Conservation (phyloP, 2,329 filamentous ascomycete species). For the Lachnellula subtilissima region DNA sequence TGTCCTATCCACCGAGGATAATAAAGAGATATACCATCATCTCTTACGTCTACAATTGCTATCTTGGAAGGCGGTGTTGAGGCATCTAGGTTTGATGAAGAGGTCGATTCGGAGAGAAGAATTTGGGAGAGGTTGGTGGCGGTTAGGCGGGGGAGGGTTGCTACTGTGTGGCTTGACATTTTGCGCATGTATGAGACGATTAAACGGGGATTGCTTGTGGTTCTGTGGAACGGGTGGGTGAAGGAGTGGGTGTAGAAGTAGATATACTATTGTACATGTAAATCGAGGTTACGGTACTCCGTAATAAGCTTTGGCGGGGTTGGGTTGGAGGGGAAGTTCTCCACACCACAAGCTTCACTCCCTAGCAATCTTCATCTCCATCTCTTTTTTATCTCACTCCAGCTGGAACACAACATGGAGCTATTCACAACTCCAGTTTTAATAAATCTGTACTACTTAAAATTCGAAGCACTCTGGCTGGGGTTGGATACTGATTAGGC, state of each 20-base stretch:
- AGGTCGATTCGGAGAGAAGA: conserved; percentile 20
- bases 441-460: too few relatives aligned
- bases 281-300: too few relatives aligned
- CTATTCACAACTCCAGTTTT: too few relatives aligned
- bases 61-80: conserved; percentile 36
- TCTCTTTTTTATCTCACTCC: too few relatives aligned
- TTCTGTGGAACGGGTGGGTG: not conserved
- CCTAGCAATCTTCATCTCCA: too few relatives aligned
- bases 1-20: not conserved
- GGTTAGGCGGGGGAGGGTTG: conserved; percentile 29
- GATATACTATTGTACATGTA: too few relatives aligned
- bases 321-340: too few relatives aligned
- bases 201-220: not conserved
- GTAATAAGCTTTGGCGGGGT: too few relatives aligned
- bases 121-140: conserved; percentile 26
- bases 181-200: conserved; percentile 7
- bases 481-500: too few relatives aligned
- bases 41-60: conserved; percentile 84
- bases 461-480: too few relatives aligned
- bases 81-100: conserved; percentile 22
- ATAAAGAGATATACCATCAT: conserved; percentile 54
- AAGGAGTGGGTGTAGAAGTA: not conserved
- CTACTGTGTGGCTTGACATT: conserved; percentile 22
- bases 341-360: too few relatives aligned
- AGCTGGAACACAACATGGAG: too few relatives aligned